A percentile compares a stretch with the other conserved stretches of the same genome.
phyloP scores from a whole-genome alignment of 1,139 yeast species.

The Diutina pseudorugosa region DNA sequence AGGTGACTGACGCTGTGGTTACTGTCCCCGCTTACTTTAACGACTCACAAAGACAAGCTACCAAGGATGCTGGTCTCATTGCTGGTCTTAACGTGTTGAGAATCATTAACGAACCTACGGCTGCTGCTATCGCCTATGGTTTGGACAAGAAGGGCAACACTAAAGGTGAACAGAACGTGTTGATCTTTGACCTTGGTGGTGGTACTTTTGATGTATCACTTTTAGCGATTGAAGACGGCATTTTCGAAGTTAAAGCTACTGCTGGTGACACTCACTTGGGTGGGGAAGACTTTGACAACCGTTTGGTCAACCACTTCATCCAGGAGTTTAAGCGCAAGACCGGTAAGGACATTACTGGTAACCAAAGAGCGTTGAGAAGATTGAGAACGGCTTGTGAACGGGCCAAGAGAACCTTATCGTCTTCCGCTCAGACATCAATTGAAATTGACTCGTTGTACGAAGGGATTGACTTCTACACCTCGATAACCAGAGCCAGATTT shows the following conservation, averaged over 20 bases:
- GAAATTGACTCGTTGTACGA: constrained; percentile 93
- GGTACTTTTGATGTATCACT: constrained; percentile 44
- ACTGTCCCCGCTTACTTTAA: constrained; percentile 97
- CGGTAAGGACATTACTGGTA: constrained; percentile 59
- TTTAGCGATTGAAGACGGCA: constrained; percentile 40
- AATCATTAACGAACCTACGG: constrained; percentile 96
- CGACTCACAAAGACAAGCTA: constrained; percentile 98
- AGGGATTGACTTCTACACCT: constrained; percentile 90
- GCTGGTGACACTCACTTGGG: constrained; percentile 47
- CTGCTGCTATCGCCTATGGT: constrained; percentile 97
- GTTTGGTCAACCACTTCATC: constrained; percentile 3
- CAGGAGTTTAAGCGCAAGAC: constrained; percentile 81
- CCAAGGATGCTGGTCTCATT: constrained; percentile 95
- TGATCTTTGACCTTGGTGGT: constrained; percentile 32
- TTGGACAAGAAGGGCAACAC: constrained; percentile 50
- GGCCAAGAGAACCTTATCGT: constrained; percentile 89
- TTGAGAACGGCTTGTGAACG: constrained; percentile 94
- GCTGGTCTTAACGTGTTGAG: constrained; percentile 92
- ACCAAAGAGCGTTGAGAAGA: constrained; percentile 74
- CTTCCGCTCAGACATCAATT: constrained; percentile 81
- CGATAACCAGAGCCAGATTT: constrained; percentile 88
- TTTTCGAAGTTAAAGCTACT: constrained; percentile 40
- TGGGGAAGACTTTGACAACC: constrained; percentile 64
- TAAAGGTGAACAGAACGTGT: constrained; percentile 35
- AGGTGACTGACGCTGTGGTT: constrained; percentile 88